Evolutionary conservation across 306 rosid species (phyloP), one percentile per base, ranked within the genome.

Genomic region (Prunus dulcis): DNA sequence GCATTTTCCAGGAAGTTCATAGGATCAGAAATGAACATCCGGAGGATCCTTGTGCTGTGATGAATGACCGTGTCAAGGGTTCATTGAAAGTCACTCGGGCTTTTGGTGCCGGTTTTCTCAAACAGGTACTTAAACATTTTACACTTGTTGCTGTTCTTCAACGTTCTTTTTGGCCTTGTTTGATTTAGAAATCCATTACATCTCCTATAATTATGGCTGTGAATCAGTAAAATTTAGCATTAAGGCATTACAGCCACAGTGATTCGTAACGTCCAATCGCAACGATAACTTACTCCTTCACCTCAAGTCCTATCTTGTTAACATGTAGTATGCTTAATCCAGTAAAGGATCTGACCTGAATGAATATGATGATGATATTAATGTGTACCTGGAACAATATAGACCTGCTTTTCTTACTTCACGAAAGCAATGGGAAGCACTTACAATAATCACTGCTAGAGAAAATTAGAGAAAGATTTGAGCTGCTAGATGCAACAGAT

Each of bases 61-160:
- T 85, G 80, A 96, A 96, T 56, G 98, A 93, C 67, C 99, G 99
- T 19, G 99, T 96, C 12, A 96, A 96, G 81, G 98, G 99, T 69
- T 92, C 93, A 55, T 84, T 96, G 84, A 93, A 91, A 91, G 99
- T 96, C 73, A 92, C 99, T 6, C 89, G 98, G 25, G 98, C 99
- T 12, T 96, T 93, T 49, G 99, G 99, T 68, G 98, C 99, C 6
- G 99, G 98, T 70, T 96, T 91, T 80, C 98, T 96, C 81, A 96
- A 96, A 86, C 97, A 93, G 99, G 99, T 96, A 77, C 32, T 60
- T 22, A 55, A 32, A 45, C 66, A 64, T 50, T 38, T 18, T 32
- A 56, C 72, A 67, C 5, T 68, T 38, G 34, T 11, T 72, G 64
- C 27, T 72, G 9, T 30, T 19, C 51, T 50, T 23, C 34, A 30